Conservation (phyloP, 1,284 basidiomycete species). For the Ceratobasidium papillatum region DNA sequence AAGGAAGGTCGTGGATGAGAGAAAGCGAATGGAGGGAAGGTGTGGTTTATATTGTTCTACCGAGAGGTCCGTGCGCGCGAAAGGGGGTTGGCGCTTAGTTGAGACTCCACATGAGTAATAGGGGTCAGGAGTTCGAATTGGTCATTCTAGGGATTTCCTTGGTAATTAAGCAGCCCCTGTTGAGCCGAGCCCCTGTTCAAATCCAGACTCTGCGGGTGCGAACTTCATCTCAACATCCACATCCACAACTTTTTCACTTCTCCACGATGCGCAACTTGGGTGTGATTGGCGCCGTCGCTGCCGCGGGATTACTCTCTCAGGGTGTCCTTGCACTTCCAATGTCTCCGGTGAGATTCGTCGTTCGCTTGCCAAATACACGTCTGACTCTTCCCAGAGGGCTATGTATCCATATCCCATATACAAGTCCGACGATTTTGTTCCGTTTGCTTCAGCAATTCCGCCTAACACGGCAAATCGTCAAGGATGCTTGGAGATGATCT, state of each 20-base stretch:
- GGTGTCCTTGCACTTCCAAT: neutral
- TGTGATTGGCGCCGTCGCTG: neutral
- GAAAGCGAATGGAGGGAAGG: neutral
- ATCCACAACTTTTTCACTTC: neutral
- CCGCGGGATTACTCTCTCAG: neutral
- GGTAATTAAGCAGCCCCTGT: neutral
- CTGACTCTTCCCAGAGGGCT: neutral
- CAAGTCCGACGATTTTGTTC: neutral
- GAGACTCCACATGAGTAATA: neutral
- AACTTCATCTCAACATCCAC: neutral
- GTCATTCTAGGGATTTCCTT: neutral
- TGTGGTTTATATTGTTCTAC: conserved; percentile 9
- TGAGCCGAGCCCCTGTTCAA: neutral
- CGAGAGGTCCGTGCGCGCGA: neutral
- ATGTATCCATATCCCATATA: conserved; percentile 19
- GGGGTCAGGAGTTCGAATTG: neutral
- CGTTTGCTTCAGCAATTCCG: neutral
- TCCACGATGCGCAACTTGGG: conserved; percentile 6
- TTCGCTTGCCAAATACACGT: no score
- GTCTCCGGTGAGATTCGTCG: neutral
- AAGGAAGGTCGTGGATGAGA: neutral
- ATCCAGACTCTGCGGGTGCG: no score
- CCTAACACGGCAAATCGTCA: neutral
- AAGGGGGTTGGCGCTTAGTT: neutral
- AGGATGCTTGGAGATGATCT: neutral